phyloP scores from a whole-genome alignment of 2,329 filamentous ascomycete species.

The Trichoderma polysporum region DNA sequence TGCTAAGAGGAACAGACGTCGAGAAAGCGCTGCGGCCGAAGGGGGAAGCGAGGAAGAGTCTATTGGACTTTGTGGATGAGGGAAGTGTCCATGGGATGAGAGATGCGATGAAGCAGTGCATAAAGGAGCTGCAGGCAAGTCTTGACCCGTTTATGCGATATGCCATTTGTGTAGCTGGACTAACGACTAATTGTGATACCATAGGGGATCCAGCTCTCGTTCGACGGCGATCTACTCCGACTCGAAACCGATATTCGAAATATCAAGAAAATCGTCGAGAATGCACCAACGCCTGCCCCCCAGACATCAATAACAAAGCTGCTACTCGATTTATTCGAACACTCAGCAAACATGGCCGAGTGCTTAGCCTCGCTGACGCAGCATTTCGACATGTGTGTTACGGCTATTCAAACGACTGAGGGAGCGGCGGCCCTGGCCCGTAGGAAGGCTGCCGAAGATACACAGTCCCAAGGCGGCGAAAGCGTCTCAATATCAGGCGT shows the following conservation, averaged over 20 bases:
- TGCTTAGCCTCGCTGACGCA: constrained; percentile 76
- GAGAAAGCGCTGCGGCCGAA: constrained; percentile 61
- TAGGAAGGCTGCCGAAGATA: constrained; percentile 65
- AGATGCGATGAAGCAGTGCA: constrained; percentile 66
- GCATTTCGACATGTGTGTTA: constrained; percentile 93
- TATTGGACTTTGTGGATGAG: constrained; percentile 78
- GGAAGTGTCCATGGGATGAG: constrained; percentile 65
- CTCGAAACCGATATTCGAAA: constrained; percentile 73
- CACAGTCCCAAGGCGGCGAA: constrained; percentile 46
- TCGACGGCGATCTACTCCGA: constrained; percentile 70
- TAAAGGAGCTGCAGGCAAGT: constrained; percentile 66
- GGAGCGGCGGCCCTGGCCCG: constrained; percentile 69
- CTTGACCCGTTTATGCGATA: constrained; percentile 13
- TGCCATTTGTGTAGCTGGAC: no score
- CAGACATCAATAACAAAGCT: constrained; percentile 49
- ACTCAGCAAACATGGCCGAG: constrained; percentile 80
- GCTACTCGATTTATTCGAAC: constrained; percentile 64
- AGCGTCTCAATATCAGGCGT: constrained; percentile 65
- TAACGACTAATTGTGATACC: background rate
- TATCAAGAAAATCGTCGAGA: constrained; percentile 59
- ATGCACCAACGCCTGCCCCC: constrained; percentile 36
- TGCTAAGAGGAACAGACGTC: constrained; percentile 63
- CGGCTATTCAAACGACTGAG: constrained; percentile 86
- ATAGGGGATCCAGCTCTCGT: constrained; percentile 65
- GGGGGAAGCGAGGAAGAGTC: constrained; percentile 57